Base-by-base conservation (phyloP, 176 grass and related monocot genomes). In the Puya raimondii region DNA sequence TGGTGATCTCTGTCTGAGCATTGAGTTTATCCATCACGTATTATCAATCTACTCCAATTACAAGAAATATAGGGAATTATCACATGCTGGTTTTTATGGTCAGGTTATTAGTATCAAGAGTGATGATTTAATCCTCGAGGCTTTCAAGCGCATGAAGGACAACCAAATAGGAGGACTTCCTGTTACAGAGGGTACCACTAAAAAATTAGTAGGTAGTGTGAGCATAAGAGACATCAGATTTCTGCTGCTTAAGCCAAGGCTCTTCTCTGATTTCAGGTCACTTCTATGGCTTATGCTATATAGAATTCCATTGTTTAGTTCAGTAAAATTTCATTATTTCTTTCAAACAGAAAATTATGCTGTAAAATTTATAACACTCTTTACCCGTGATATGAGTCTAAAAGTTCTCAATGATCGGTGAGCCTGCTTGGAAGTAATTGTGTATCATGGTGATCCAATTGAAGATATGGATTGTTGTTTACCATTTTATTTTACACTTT, bases 131-230 rank as follows among this genome's bases (percentile, higher is more conserved):
- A 85, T 99, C 48, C 74, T 99, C 49, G 87, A 93, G 75, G 94
- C 82, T 64, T 99, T 93, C 80, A 92, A 85, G 64, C 76, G 82
- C 56, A 99, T 99, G 94, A 90, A 81, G 77, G 87, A 99, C 71
- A 92, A 88, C 72, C 75, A 87, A 69, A 86, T 99, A 57, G 86
- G 86, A 57, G 94, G 94, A 0, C 77, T 99, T 15, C 94, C 89
- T 1, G 85, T 99, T 53, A 67, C 93, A 18, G 82, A 99, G 81
- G 80, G 87, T 12, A 79, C 75, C 29, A 68, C 29, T 18, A 66
- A 64, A 54, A 99, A 90, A 90, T 84, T 99, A 71, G 78, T 93
- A 21, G 94, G 89, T 53, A 82, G 86, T 71, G 65, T 99, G 61
- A 93, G 87, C 64, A 85, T 99, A 58, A 83, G 87, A 23, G 87